phyloP scores from a whole-genome alignment of 257 asterid species.

The Lantana camara region DNA sequence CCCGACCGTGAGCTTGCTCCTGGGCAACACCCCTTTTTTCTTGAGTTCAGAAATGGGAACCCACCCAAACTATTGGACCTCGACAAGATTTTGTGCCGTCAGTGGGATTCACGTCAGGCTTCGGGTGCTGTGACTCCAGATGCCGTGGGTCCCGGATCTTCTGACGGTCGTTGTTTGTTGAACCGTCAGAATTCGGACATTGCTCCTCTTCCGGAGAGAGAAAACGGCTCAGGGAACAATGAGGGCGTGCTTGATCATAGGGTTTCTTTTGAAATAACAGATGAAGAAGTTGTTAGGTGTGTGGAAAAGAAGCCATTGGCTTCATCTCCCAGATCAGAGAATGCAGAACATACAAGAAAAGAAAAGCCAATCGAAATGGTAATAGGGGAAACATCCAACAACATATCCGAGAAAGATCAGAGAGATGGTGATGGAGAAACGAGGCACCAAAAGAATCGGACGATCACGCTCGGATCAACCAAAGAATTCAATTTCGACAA shows the following conservation, averaged over 20 bases:
- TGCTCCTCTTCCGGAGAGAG: conserved; percentile 41
- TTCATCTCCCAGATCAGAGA: conserved; percentile 36
- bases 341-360: conserved; percentile 28
- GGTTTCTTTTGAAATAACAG: conserved; percentile 83
- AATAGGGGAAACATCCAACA: conserved; percentile 37
- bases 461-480: conserved; percentile 76
- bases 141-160: conserved; percentile 40
- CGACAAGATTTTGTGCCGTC: conserved; percentile 63
- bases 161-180: conserved; percentile 32
- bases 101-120: conserved; percentile 71
- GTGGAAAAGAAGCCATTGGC: conserved; percentile 56
- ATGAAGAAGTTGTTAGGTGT: conserved; percentile 62
- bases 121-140: conserved; percentile 82
- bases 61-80: conserved; percentile 72
- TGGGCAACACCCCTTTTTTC: conserved; percentile 62
- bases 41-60: conserved; percentile 55
- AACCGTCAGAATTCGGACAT: conserved; percentile 53
- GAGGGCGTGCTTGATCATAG: conserved; percentile 47
- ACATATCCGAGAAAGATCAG: conserved; percentile 35
- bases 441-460: conserved; percentile 48
- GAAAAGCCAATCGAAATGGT: conserved; percentile 28
- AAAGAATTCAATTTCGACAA: conserved; percentile 84
- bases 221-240: conserved; percentile 36
- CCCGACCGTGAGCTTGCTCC: conserved; percentile 58
- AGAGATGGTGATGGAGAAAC: conserved; percentile 40